Evolutionary conservation across 306 rosid genomes (phyloP), one percentile per base, ranked within the genome.

Genomic region (Sicyos baderoa): DNA sequence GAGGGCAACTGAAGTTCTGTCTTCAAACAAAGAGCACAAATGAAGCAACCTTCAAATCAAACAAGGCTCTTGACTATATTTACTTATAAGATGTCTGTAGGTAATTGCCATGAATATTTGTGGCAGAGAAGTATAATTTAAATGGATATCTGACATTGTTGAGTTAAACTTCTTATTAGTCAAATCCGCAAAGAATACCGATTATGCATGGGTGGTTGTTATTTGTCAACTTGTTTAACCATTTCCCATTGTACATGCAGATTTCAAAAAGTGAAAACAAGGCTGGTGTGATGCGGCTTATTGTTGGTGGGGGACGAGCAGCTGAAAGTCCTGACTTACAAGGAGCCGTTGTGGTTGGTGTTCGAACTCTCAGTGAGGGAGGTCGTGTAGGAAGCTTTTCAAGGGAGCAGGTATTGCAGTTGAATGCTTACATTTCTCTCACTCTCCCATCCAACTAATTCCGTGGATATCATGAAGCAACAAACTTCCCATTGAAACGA

Each of bases 291-390:
- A 93, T 93, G 99, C 85, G 99, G 77, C 86, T 93, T 72, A 86
- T 93, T 78, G 99, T 93, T 76, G 96, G 97, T 60, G 99, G 99
- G 9, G 99, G 99, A 69, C 96, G 99, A 54, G 97, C 97, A 64
- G 83, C 89, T 79, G 99, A 93, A 86, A 79, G 84, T 80, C 76
- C 88, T 1, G 84, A 84, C 6, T 79, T 94, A 72, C 84, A 86
- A 84, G 97, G 99, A 75, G 87, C 99, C 62, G 99, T 93, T 76
- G 95, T 93, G 82, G 96, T 93, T 54, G 99, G 99, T 70, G 99
- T 93, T 80, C 85, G 99, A 74, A 93, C 99, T 67, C 96, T 93
- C 68, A 93, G 99, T 56, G 99, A 93, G 88, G 99, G 99, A 58
- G 99, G 99, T 27, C 95, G 99, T 64, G 99, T 93, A 61, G 99